Base-by-base conservation (phyloP, 805 yeast species). In the Sugiyamaella americana region DNA sequence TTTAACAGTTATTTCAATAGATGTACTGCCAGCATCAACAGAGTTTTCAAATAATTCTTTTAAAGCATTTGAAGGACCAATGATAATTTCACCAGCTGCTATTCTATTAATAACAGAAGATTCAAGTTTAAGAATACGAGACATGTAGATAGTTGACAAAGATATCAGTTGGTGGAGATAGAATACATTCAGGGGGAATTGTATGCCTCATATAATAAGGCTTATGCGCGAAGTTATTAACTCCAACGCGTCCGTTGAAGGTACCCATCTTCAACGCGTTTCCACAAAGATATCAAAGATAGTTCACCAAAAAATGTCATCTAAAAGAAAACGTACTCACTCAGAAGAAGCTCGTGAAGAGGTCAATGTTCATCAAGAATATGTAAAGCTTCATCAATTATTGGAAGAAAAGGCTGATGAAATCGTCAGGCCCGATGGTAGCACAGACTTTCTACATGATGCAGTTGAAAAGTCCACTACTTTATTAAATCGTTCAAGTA, bases 81-180 rank as follows among this genome's bases (percentile, higher is more conserved):
- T 76, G 48, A 93, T 86, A 65, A 93, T 87, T 67, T 93, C 98
- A 0, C 98, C 98, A 1, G 98, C 98, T 0, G 98, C 98, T 22
- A 93, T 93, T 51, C 82, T 77, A 62, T 88, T 89, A 41, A 93
- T 85, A 18, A 89, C 97, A 2, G 78, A 62, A 13, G 68, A 68
- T 39, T 83, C 93, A 20, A 91, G 73, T 16, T 76, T 67, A 65
- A 69, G 47, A 19, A 48, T 48, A 18, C 41, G n/a, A n/a, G n/a
- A n/a, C n/a, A n/a, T n/a, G n/a, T n/a, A n/a, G n/a, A n/a, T n/a
- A n/a, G n/a, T n/a, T n/a, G n/a, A n/a, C n/a, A n/a, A n/a, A n/a
- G n/a, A n/a, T n/a, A n/a, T n/a, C n/a, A n/a, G n/a, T n/a, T n/a
- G n/a, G n/a, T n/a, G n/a, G n/a, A n/a, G n/a, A n/a, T n/a, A n/a